Base-by-base conservation (phyloP, 108 stramenopile species). In the Conticribra weissflogii region DNA sequence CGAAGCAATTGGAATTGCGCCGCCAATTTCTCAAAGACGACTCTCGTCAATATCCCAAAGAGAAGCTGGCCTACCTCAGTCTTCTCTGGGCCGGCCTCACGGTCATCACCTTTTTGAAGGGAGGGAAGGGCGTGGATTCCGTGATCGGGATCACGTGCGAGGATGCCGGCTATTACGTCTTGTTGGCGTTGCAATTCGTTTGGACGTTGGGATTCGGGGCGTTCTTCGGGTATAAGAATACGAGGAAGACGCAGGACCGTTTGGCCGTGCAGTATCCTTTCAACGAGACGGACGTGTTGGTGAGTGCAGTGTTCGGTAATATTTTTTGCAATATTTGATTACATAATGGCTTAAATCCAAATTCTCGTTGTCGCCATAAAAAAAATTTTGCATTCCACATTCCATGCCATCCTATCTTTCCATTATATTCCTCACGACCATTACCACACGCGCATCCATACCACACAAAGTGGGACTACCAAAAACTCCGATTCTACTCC, bases 111-210 rank as follows among this genome's bases (percentile, higher is more conserved):
- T 80, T 87, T 30, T 32, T 87, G 29, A 83, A 85, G 54, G 89
- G 86, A n/a, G 89, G 89, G 17, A 87, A 87, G 68, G 89, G 86
- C 23, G 86, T 87, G 17, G 81, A 84, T 19, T 80, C 81, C 18
- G 45, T 86, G 16, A 65, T 87, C 77, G 86, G 86, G 1, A 83
- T 87, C n/a, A 72, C 75, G 31, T 90, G 89, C 52, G 47, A 80
- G n/a, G 76, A 81, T 19, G 66, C 86, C 0, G 84, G 82, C 59
- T 91, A 80, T 31, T 68, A 64, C 16, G 80, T 86, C 8, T 41
- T 86, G 67, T 59, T 83, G 29, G 83, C 74, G 12, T 46, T 74
- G 29, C 85, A 86, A 47, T 86, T 91, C 63, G 15, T 81, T 0
- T 91, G 90, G 87, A 78, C 82, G 22, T 29, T 91, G 15, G 82